Conservation (phyloP, 352 stramenopile genomes). For the Globisporangium recalcitrans region DNA sequence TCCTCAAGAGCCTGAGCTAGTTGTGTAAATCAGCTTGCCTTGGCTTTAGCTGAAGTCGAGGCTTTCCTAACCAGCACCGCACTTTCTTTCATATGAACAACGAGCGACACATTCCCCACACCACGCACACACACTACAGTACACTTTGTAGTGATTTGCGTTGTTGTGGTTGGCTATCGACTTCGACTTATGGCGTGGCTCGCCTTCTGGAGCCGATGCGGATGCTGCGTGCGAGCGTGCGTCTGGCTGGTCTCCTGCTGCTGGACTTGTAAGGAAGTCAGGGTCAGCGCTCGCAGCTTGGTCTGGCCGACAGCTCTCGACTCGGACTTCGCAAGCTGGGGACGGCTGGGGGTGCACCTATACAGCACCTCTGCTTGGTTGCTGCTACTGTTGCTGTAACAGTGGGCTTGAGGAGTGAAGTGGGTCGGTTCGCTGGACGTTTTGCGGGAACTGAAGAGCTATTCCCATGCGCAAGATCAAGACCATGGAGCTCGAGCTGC, state of each 20-base stretch:
- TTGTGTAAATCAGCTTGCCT: constrained; percentile 5
- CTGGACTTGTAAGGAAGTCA: constrained; percentile 20
- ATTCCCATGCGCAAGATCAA: constrained; percentile 19
- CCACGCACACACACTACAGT: not conserved
- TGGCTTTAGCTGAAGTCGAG: constrained; percentile 17
- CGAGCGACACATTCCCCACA: not conserved
- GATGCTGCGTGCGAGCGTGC: constrained; percentile 21
- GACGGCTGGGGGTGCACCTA: not conserved
- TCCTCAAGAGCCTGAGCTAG: constrained; percentile 13
- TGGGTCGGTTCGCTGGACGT: not conserved
- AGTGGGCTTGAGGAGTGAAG: not conserved
- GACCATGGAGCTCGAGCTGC: constrained; percentile 37
- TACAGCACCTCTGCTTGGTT: constrained; percentile 11
- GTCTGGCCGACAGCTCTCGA: constrained; percentile 17
- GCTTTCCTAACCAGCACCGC: not conserved
- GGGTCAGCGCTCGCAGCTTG: constrained; percentile 19
- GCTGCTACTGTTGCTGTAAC: too few relatives aligned
- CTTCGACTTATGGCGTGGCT: constrained; percentile 19
- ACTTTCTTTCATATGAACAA: constrained; percentile 10
- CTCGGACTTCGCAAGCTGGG: not conserved
- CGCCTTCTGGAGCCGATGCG: constrained; percentile 19
- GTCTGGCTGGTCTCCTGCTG: constrained; percentile 7
- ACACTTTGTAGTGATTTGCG: constrained; percentile 3
- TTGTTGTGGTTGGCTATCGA: constrained; percentile 24
- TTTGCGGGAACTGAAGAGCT: not conserved